These are phyloP conservation scores for Aphanomyces euteiches DNA, from an alignment of 352 stramenopile species.

Conservation along the genomic window DNA sequence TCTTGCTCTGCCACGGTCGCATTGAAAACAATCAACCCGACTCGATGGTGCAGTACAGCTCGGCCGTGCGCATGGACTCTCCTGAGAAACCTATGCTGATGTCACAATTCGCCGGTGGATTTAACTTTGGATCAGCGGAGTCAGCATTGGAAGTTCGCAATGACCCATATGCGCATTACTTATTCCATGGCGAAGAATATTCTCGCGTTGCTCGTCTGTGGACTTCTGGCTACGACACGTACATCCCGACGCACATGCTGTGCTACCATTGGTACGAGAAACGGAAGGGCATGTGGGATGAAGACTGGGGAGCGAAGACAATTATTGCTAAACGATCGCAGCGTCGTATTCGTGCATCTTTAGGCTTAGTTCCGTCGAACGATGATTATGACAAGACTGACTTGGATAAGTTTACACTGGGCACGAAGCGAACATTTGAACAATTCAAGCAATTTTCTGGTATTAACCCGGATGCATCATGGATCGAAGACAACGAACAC, in stretches of 20 bases:
- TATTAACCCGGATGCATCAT: conserved; percentile 65
- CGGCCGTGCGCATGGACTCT: neutral
- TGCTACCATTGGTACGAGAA: conserved; percentile 79
- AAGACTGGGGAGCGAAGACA: conserved; percentile 64
- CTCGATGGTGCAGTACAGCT: conserved; percentile 26
- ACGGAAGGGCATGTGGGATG: conserved; percentile 77
- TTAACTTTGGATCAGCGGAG: conserved; percentile 21
- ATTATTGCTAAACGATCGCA: conserved; percentile 65
- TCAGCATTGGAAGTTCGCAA: conserved; percentile 21
- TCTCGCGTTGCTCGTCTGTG: conserved; percentile 57
- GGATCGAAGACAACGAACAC: conserved; percentile 42
- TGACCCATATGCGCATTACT: conserved; percentile 13
- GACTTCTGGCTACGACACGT: conserved; percentile 48
- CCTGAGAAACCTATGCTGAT: conserved; percentile 12
- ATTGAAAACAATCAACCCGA: conserved; percentile 67
- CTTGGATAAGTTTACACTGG: conserved; percentile 59
- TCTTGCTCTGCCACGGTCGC: conserved; percentile 46
- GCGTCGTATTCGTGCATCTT: conserved; percentile 60
- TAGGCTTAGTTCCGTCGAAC: conserved; percentile 53
- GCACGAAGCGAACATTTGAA: conserved; percentile 70
- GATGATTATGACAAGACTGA: conserved; percentile 72
- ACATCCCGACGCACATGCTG: conserved; percentile 63
- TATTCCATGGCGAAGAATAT: conserved; percentile 50
- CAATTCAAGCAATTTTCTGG: conserved; percentile 79
- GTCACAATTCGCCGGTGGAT: conserved; percentile 24